phyloP scores from a whole-genome alignment of 2,329 filamentous ascomycete species.

The Ophiognomonia clavigignenti-juglandacearum region DNA sequence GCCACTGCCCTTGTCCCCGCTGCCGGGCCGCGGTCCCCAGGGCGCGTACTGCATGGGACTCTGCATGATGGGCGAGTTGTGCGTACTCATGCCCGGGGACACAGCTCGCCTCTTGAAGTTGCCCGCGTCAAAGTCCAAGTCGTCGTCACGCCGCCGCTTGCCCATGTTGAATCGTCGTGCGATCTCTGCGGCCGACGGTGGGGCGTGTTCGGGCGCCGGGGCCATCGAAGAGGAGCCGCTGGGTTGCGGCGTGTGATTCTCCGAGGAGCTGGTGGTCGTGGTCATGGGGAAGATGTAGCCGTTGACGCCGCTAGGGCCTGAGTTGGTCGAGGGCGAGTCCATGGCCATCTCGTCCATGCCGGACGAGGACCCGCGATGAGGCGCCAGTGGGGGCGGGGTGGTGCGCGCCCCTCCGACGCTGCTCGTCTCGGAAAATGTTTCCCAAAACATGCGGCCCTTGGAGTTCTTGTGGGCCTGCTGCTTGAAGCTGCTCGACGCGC shows the following conservation, averaged over 20 bases:
- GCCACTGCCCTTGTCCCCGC: slow-evolving; percentile 35
- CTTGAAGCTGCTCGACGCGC: slow-evolving; percentile 65
- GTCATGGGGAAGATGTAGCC: slow-evolving; percentile 24
- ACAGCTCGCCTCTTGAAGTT: slow-evolving; percentile 90
- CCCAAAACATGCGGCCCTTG: slow-evolving; percentile 70
- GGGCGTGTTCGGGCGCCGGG: slow-evolving; percentile 23
- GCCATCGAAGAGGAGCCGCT: slow-evolving; percentile 25
- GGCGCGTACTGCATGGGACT: slow-evolving; percentile 70
- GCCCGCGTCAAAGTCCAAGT: slow-evolving; percentile 66
- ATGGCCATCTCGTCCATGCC: slow-evolving; percentile 65
- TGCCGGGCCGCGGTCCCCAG: slow-evolving; percentile 62
- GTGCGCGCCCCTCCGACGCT: slow-evolving; percentile 37
- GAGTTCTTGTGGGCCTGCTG: slow-evolving; percentile 68
- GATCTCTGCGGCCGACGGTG: slow-evolving; percentile 67
- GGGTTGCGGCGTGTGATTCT: slow-evolving; percentile 34
- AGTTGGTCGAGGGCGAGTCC: slow-evolving; percentile 55
- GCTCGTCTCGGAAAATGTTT: slow-evolving; percentile 67
- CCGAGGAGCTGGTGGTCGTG: slow-evolving; percentile 29
- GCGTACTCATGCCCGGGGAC: slow-evolving; percentile 83
- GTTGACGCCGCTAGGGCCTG: slow-evolving; percentile 16
- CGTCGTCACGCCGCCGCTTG: slow-evolving; percentile 85
- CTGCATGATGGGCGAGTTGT: slow-evolving; percentile 84
- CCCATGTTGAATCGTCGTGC: slow-evolving; percentile 67
- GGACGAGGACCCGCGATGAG: slow-evolving; percentile 51
- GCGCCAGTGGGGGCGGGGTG: slow-evolving; percentile 61